Percentiles rank a stretch among this genome's conserved stretches.
These are phyloP conservation scores for Spathaspora arborariae DNA, from an alignment of 805 yeast genomes.

Conservation along the genomic window DNA sequence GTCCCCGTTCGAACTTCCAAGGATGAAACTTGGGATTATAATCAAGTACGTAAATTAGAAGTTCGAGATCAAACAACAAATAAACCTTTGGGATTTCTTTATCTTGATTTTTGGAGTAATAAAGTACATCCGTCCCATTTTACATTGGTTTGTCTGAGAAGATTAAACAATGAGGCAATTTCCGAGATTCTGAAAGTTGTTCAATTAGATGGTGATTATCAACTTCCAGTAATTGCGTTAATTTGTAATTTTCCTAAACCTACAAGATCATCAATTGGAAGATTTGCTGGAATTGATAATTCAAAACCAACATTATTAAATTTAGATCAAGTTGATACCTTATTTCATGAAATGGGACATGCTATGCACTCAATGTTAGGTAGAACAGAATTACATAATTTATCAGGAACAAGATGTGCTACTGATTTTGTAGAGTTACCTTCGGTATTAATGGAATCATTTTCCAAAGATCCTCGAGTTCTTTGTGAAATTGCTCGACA, in stretches of 20 bases:
- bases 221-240: conserved; percentile 84
- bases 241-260: conserved; percentile 69
- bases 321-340: conserved; percentile 81
- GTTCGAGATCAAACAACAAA: conserved; percentile 59
- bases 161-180: conserved; percentile 39
- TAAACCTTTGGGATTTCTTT: conserved; percentile 68
- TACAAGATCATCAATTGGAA: conserved; percentile 20
- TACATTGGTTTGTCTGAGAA: conserved; percentile 91
- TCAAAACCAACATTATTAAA: conserved; percentile 54
- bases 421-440: conserved; percentile 97
- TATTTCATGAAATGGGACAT: conserved; percentile 98
- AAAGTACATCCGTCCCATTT: conserved; percentile 88
- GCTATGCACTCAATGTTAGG: conserved; percentile 98
- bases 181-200: conserved; percentile 21
- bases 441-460: conserved; percentile 92
- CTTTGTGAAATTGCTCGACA: conserved; percentile 70
- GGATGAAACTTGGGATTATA: conserved; percentile 83
- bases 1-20: conserved; percentile 56
- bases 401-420: conserved; percentile 91
- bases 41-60: conserved; percentile 76
- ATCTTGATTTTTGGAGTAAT: conserved; percentile 83
- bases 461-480: conserved; percentile 79
- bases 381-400: conserved; percentile 81
- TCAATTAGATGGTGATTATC: conserved; percentile 51
- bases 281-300: conserved; percentile 22